Base-by-base conservation (phyloP, 345 rosid genomes). In the Firmiana major region DNA sequence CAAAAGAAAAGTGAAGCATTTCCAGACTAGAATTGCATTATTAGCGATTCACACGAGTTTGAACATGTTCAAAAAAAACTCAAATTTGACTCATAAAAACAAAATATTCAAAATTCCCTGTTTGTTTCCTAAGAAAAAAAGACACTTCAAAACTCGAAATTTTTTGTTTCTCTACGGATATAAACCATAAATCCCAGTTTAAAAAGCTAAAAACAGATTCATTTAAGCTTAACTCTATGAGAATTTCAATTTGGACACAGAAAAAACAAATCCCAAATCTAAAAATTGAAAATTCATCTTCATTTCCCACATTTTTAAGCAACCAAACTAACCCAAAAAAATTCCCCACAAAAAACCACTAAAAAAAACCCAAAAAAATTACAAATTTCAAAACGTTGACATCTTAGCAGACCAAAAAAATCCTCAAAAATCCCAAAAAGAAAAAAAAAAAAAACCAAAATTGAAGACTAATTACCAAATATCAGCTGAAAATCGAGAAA, bases 261-360 rank as follows among this genome's bases (percentile, higher is more conserved):
- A 62, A 67, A 54, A 79, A 51, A 66, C 16, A 79, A 51, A 66
- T 22, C 60, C 66, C 46, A 64, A 81, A 69, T 63, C 28, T 65
- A 75, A 57, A 46, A 71, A 65, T 46, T 60, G 17, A 24, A 65
- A 76, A 54, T 7, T 40, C 28, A 6, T 6, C 73, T 57, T n/a
- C 55, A 54, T 68, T 67, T 78, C 57, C 65, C 8, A 46, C 73
- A 81, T 63, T 74, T 76, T 59, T 38, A 54, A 59, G 67, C 42
- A 70, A 26, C 73, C 78, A 76, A 78, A 78, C 80, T 58, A 65
- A 75, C 58, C 64, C 49, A 6, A 21, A 42, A 74, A 19, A 0
- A 31, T 31, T 42, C 22, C 74, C 21, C 46, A 13, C 24, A 48
- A 26, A 63, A 45, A 34, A 4, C 9, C 34, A 48, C 16, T 6